These are phyloP conservation scores for Rostrohypoxylon terebratum DNA, from an alignment of 495 filamentous ascomycete species.

Conservation along the genomic window DNA sequence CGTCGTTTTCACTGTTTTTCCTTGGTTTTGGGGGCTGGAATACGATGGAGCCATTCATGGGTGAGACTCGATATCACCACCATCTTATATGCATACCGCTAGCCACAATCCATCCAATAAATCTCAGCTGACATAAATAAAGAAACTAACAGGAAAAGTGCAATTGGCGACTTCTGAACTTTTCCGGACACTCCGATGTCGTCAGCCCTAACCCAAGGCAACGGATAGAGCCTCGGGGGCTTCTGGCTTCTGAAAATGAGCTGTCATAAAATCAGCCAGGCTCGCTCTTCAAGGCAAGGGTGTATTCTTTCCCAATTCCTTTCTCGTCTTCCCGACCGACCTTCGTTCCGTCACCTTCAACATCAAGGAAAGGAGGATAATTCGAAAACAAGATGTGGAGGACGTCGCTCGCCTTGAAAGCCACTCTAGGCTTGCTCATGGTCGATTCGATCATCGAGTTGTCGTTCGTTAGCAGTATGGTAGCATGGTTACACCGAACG, in stretches of 20 bases:
- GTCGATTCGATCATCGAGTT: slow-evolving; percentile 60
- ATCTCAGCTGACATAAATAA: slow-evolving; percentile 38
- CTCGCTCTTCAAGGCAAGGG: slow-evolving; percentile 5
- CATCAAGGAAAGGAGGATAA: slow-evolving; percentile 3
- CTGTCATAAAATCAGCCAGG: slow-evolving; percentile 29
- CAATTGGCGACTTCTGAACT: background rate
- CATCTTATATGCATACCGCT: slow-evolving; percentile 28
- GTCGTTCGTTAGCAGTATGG: slow-evolving; percentile 61
- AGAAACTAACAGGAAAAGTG: slow-evolving; percentile 12
- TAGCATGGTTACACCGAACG: slow-evolving; percentile 58
- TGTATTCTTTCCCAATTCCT: background rate
- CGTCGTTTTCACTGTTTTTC: background rate
- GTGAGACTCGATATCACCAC: slow-evolving; percentile 22
- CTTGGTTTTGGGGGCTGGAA: slow-evolving; percentile 22
- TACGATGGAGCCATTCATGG: slow-evolving; percentile 29
- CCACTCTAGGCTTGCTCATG: slow-evolving; percentile 53
- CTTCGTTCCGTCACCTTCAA: slow-evolving; percentile 12
- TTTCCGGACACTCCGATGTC: slow-evolving; percentile 20
- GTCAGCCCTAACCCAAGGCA: slow-evolving; percentile 31
- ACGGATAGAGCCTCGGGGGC: slow-evolving; percentile 18
- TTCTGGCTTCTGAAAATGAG: background rate
- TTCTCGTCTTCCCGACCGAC: background rate
- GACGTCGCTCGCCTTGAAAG: slow-evolving; percentile 38
- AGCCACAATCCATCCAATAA: slow-evolving; percentile 17
- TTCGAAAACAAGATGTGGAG: slow-evolving; percentile 28